Conservation (phyloP, 768 basidiomycete species). For the Mycena rosella region DNA sequence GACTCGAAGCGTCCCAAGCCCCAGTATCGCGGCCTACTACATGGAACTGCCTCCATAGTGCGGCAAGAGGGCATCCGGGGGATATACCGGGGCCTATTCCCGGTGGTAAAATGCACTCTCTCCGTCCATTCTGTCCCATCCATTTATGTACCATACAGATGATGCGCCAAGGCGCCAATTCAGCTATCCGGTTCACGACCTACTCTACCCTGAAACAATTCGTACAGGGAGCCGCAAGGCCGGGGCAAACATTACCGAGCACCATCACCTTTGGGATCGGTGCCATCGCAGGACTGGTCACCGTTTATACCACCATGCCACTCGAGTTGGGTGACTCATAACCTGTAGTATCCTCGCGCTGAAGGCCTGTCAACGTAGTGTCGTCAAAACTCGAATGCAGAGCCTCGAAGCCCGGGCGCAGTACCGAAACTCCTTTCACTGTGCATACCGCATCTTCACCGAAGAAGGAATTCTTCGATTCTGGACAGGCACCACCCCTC, state of each 20-base stretch:
- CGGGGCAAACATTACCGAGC: slow-evolving; percentile 87
- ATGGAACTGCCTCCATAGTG: slow-evolving; percentile 87
- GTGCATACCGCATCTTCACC: slow-evolving; percentile 92
- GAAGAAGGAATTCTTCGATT: slow-evolving; percentile 94
- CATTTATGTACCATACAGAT: slow-evolving; percentile 64
- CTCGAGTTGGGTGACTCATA: slow-evolving; percentile 68
- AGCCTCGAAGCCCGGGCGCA: slow-evolving; percentile 84
- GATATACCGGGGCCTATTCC: slow-evolving; percentile 92
- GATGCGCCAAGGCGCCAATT: slow-evolving; percentile 98
- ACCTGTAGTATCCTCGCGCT: neutral
- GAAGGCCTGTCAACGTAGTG: slow-evolving; percentile 59
- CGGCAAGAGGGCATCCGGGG: slow-evolving; percentile 87
- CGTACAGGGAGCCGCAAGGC: slow-evolving; percentile 85
- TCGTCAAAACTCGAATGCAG: slow-evolving; percentile 99
- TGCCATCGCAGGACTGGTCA: slow-evolving; percentile 93
- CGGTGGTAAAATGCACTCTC: slow-evolving; percentile 76
- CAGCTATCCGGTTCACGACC: slow-evolving; percentile 94
- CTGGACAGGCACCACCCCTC: slow-evolving; percentile 97
- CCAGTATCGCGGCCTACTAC: slow-evolving; percentile 87
- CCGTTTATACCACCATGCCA: slow-evolving; percentile 92
- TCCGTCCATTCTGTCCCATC: neutral
- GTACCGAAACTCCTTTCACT: slow-evolving; percentile 96
- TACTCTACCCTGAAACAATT: slow-evolving; percentile 95
- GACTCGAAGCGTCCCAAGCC: slow-evolving; percentile 90
- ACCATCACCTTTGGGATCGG: slow-evolving; percentile 96